These are phyloP conservation scores for Penicillium capsulatum DNA, from an alignment of 2,329 filamentous ascomycete species.

Conservation along the genomic window DNA sequence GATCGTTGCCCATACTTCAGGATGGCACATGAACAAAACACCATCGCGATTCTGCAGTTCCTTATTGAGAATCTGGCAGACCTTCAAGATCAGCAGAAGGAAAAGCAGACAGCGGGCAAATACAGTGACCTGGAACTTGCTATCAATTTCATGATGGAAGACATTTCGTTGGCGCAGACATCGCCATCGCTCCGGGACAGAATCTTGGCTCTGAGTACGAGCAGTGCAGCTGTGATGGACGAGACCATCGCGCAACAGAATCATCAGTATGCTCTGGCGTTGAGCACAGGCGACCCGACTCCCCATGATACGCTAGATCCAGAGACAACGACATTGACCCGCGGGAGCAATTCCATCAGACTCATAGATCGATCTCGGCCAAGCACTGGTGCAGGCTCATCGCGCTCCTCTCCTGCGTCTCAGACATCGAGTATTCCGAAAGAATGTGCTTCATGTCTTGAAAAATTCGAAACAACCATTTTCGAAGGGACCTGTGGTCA, in stretches of 20 bases:
- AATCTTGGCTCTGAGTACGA: slow-evolving; percentile 9
- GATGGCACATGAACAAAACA: too few relatives aligned
- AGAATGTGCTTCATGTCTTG: slow-evolving; percentile 8
- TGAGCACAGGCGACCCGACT: too few relatives aligned
- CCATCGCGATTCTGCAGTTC: too few relatives aligned
- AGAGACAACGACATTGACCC: too few relatives aligned
- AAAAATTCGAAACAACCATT: not conserved
- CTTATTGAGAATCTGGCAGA: slow-evolving; percentile 4
- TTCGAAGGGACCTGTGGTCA: slow-evolving; percentile 1
- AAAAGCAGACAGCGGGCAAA: slow-evolving; percentile 4
- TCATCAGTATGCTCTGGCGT: slow-evolving; percentile 5
- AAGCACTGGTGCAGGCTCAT: slow-evolving; percentile 3
- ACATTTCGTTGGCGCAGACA: slow-evolving; percentile 1
- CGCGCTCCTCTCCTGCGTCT: not conserved
- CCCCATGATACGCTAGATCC: too few relatives aligned
- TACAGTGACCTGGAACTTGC: slow-evolving; percentile 10
- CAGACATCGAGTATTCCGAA: not conserved
- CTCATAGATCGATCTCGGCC: too few relatives aligned
- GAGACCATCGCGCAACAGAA: slow-evolving; percentile 8
- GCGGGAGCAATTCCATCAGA: too few relatives aligned
- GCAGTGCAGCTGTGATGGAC: slow-evolving; percentile 4
- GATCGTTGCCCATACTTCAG: too few relatives aligned
- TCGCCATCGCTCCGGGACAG: slow-evolving; percentile 3
- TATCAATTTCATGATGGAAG: slow-evolving; percentile 2
- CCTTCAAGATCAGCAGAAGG: slow-evolving; percentile 5